Percentiles rank a stretch among this genome's conserved stretches.
phyloP scores from a whole-genome alignment of 192 early-diverging fungal species.

The Backusella westeae region DNA sequence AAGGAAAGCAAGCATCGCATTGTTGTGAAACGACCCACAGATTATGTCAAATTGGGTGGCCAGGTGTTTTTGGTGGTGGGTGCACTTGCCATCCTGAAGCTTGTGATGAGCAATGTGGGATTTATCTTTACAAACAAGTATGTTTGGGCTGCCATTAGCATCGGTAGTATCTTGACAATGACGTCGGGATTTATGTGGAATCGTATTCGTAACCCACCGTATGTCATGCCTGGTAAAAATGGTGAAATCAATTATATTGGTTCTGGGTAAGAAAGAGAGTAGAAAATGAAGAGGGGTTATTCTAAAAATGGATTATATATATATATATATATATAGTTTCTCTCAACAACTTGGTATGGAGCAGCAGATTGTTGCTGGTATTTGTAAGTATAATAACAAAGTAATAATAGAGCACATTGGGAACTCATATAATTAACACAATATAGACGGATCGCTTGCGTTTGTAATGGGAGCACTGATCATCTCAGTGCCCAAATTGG shows the following conservation, averaged over 20 bases:
- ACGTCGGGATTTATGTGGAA: slow-evolving; percentile 87
- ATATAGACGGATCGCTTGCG: slow-evolving; percentile 57
- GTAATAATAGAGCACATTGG: background rate
- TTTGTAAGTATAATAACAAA: slow-evolving; percentile 52
- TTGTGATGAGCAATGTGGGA: slow-evolving; percentile 39
- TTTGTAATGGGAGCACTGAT: slow-evolving; percentile 55
- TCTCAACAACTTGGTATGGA: slow-evolving; percentile 69
- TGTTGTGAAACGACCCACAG: slow-evolving; percentile 52
- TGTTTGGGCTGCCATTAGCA: slow-evolving; percentile 49
- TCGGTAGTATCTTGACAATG: slow-evolving; percentile 59
- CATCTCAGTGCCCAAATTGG: slow-evolving; percentile 50
- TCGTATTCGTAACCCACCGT: slow-evolving; percentile 71
- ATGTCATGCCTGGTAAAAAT: slow-evolving; percentile 47
- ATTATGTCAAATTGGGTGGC: slow-evolving; percentile 46
- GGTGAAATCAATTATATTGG: slow-evolving; percentile 60
- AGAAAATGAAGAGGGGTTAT: background rate
- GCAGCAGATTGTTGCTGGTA: slow-evolving; percentile 65
- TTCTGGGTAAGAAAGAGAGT: slow-evolving; percentile 32
- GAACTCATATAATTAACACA: background rate
- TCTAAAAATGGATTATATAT: background rate
- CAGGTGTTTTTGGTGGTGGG: slow-evolving; percentile 36
- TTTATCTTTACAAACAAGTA: slow-evolving; percentile 50
- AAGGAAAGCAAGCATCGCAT: slow-evolving; percentile 33
- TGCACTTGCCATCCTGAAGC: slow-evolving; percentile 24
- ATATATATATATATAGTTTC: slow-evolving; percentile 31